Evolutionary conservation across 495 filamentous ascomycete species (phyloP), one percentile per base, ranked within the genome.

Genomic region (Penicillium desertorum): DNA sequence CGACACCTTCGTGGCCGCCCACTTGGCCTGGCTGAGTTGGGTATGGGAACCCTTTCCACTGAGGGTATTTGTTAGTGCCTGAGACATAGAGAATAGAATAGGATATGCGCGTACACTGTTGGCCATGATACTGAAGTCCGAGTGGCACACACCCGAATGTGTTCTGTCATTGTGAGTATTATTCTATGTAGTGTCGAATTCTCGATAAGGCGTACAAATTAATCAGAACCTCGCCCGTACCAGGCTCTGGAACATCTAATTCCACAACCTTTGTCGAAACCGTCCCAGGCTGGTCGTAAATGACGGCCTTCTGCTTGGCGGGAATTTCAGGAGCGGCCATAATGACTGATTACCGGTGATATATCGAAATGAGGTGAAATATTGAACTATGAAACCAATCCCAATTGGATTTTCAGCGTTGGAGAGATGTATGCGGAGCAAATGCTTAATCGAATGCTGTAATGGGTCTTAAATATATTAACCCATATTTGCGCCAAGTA

Each of bases 121-220:
- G 42, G 76, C 79, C 80, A 88, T 88, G 61, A 88, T 70, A 25
- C 79, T 77, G 58, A 79, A 70, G 62, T 91, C 88, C 12, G 83
- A 86, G 66, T 87, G 86, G 67, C 87, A 89, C 34, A 91, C 84
- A 47, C 88, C 87, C 1, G 82, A 84, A 59, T 89, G 86, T 23
- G 86, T 85, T 30, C 83, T 85, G 52, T 8, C 2, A 34, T 41
- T 58, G 60, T 72, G 27, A 65, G 62, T 43, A 29, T 10, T 29
- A 10, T n/a, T 5, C 30, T 29, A 29, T 25, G 23, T 9, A 41
- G 39, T 14, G 36, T 11, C 0, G 17, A 10, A 1, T 10, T 0
- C 29, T 3, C 5, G 0, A 22, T 7, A 3, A 8, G 7, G 53
- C 74, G 46, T 72, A 85, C 82, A 90, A 62, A 57, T 88, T 85